Evolutionary conservation across 768 basidiomycete genomes (phyloP).

Genomic region (Termitomyces sp.): DNA sequence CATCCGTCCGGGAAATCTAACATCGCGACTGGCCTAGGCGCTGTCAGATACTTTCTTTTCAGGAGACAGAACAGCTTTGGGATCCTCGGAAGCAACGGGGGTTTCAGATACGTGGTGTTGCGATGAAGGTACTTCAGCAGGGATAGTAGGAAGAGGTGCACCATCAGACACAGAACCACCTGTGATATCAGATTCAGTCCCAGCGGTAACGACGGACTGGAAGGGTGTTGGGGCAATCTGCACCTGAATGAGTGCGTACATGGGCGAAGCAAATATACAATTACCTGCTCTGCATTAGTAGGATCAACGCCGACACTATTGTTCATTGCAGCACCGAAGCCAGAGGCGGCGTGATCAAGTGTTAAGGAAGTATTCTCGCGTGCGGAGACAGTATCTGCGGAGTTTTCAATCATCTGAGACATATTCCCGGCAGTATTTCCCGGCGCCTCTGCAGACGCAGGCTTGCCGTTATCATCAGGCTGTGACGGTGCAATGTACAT

Average conservation of each 20-base stretch:
- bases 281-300: constrained; percentile 15
- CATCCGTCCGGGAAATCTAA: neutral
- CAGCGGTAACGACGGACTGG: constrained; percentile 15
- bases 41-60: constrained; percentile 7
- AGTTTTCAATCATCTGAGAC: constrained; percentile 30
- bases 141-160: constrained; percentile 1
- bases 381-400: constrained; percentile 31
- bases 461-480: constrained; percentile 11
- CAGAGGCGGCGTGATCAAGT: constrained; percentile 33
- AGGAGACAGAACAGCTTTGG: constrained; percentile 3
- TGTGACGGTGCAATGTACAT: constrained; percentile 45
- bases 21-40: no score
- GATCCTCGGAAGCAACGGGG: neutral
- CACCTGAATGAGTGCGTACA: neutral
- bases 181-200: constrained; percentile 12
- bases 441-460: constrained; percentile 7
- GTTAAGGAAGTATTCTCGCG: constrained; percentile 34
- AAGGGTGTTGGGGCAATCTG: constrained; percentile 28
- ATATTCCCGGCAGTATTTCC: constrained; percentile 9
- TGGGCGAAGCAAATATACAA: neutral
- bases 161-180: constrained; percentile 12
- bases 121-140: neutral
- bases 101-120: neutral
- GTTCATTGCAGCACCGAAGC: constrained; percentile 30
- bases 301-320: constrained; percentile 32